A percentile compares a stretch with the other conserved stretches of the same genome.
phyloP scores from a whole-genome alignment of 768 basidiomycete species.

The Tephrocybe rancida region DNA sequence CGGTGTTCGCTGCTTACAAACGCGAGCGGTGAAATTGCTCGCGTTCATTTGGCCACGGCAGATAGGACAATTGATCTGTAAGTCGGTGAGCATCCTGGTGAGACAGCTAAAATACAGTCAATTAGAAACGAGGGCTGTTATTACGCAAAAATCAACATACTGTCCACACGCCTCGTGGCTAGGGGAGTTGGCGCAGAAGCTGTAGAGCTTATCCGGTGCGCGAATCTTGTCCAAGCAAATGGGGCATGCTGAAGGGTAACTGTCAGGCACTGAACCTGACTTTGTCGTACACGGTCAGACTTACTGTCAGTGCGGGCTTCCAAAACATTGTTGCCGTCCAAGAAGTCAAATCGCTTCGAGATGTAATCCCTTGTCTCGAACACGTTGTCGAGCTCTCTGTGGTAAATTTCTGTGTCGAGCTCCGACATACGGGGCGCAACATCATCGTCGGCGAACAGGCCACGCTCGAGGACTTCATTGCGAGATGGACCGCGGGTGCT shows the following conservation, averaged over 20 bases:
- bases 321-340: background rate
- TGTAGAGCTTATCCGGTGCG: background rate
- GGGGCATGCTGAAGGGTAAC: background rate
- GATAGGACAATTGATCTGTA: background rate
- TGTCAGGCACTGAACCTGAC: background rate
- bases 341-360: background rate
- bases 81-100: background rate
- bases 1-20: background rate
- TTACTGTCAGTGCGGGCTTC: background rate
- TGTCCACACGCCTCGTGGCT: background rate
- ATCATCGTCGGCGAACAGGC: background rate
- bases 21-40: background rate
- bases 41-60: background rate
- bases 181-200: background rate
- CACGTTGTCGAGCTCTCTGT: background rate
- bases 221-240: slow-evolving; percentile 1
- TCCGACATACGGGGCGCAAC: background rate
- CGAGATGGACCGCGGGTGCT: background rate
- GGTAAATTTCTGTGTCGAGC: background rate
- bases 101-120: background rate
- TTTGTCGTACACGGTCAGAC: background rate
- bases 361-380: background rate
- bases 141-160: background rate
- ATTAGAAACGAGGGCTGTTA: background rate
- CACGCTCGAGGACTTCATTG: background rate